These are phyloP conservation scores for Salmacisia buchloeana DNA, from an alignment of 1,284 basidiomycete genomes.

Conservation along the genomic window DNA sequence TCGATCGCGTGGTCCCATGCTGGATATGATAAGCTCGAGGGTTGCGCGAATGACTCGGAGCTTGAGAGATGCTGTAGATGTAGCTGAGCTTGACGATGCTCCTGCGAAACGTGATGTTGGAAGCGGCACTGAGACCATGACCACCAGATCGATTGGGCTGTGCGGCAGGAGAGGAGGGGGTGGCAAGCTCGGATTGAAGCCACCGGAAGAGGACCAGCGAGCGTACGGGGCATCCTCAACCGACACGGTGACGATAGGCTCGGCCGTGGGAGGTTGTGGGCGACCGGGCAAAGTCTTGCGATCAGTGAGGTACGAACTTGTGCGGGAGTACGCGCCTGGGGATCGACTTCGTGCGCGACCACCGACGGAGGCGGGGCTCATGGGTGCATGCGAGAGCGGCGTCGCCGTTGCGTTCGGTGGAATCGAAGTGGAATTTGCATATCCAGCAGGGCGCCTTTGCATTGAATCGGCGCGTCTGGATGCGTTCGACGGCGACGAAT, in stretches of 20 bases:
- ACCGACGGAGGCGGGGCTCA: not conserved
- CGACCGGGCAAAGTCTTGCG: not conserved
- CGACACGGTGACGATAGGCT: not conserved
- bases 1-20: constrained; percentile 39
- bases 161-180: constrained; percentile 59
- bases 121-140: constrained; percentile 80
- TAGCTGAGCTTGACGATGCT: constrained; percentile 56
- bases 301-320: not conserved
- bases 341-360: constrained; percentile 1
- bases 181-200: constrained; percentile 35
- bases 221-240: constrained; percentile 5
- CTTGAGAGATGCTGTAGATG: constrained; percentile 62
- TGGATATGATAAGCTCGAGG: constrained; percentile 39
- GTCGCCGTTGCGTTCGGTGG: not conserved
- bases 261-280: not conserved
- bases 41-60: constrained; percentile 39
- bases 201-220: constrained; percentile 42
- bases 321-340: not conserved
- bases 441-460: no score
- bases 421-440: not conserved
- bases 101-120: constrained; percentile 47
- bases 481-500: no score
- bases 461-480: no score
- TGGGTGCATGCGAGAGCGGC: not conserved
- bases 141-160: constrained; percentile 81